Percentiles rank a stretch among this genome's conserved stretches.
These are phyloP conservation scores for Talaromyces sp. DNA, from an alignment of 2,329 filamentous ascomycete species.

Conservation along the genomic window DNA sequence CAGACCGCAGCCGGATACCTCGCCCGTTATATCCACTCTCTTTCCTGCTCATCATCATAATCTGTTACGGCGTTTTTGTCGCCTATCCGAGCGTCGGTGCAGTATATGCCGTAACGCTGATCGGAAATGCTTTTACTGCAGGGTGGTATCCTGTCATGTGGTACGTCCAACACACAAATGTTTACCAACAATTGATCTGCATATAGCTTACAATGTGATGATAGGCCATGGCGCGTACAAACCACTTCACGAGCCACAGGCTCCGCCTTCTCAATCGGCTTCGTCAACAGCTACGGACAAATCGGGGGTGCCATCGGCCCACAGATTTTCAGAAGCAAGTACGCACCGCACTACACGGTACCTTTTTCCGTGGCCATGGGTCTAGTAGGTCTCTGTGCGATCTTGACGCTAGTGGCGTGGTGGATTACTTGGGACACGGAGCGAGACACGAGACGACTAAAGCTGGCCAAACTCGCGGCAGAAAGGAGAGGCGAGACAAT, in stretches of 20 bases:
- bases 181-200: not conserved
- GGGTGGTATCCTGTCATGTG: constrained; percentile 48
- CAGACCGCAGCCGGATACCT: constrained; percentile 39
- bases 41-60: constrained; percentile 39
- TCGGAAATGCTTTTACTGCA: constrained; percentile 38
- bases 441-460: constrained; percentile 40
- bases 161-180: constrained; percentile 12
- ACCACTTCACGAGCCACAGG: constrained; percentile 43
- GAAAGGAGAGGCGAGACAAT: constrained; percentile 37
- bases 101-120: constrained; percentile 44
- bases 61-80: constrained; percentile 42
- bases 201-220: not conserved
- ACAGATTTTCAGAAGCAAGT: constrained; percentile 42
- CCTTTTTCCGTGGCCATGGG: constrained; percentile 42
- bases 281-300: constrained; percentile 47
- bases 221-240: constrained; percentile 43
- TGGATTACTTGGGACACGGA: constrained; percentile 42
- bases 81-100: constrained; percentile 42
- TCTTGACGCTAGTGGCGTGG: constrained; percentile 40
- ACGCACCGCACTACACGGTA: constrained; percentile 41
- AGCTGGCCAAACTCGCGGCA: constrained; percentile 37
- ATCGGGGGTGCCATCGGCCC: constrained; percentile 45
- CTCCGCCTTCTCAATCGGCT: constrained; percentile 46
- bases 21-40: constrained; percentile 40
- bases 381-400: constrained; percentile 38